A percentile compares a stretch with the other conserved stretches of the same genome.
These are phyloP conservation scores for Fraxinus dipetala DNA, from an alignment of 305 asterid species.

Conservation along the genomic window DNA sequence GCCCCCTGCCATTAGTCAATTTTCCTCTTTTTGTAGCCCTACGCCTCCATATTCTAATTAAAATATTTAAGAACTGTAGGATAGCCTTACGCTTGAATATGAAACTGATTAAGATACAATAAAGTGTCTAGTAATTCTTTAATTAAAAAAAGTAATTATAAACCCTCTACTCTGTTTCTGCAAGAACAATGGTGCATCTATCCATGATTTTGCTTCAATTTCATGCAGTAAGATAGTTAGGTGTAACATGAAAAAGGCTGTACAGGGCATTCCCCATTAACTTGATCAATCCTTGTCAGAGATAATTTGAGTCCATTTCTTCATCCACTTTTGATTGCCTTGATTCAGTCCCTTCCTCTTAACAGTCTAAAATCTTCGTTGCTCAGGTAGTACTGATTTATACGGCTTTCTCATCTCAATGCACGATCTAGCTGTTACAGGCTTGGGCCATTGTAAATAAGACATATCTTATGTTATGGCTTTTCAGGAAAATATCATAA, in stretches of 20 bases:
- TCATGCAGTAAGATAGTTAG: neutral
- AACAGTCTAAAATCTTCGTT: neutral
- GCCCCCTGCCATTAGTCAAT: neutral
- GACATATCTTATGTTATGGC: neutral
- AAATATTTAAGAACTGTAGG: neutral
- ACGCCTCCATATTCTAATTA: neutral
- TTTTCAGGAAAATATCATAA: neutral
- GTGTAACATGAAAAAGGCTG: neutral
- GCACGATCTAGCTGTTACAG: neutral
- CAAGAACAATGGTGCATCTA: neutral
- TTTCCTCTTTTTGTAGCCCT: neutral
- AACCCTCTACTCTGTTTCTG: neutral
- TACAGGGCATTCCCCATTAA: neutral
- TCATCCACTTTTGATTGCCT: neutral
- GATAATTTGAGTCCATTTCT: neutral
- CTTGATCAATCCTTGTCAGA: neutral
- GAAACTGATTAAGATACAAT: neutral
- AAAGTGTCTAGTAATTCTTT: neutral
- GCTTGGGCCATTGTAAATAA: neutral
- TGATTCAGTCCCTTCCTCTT: neutral
- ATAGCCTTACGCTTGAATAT: neutral
- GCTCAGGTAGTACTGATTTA: neutral
- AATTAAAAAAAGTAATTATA: neutral
- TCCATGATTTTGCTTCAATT: neutral
- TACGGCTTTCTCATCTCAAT: neutral